Evolutionary conservation across 495 filamentous ascomycete genomes (phyloP).

Genomic region (Sordaria brevicollis): DNA sequence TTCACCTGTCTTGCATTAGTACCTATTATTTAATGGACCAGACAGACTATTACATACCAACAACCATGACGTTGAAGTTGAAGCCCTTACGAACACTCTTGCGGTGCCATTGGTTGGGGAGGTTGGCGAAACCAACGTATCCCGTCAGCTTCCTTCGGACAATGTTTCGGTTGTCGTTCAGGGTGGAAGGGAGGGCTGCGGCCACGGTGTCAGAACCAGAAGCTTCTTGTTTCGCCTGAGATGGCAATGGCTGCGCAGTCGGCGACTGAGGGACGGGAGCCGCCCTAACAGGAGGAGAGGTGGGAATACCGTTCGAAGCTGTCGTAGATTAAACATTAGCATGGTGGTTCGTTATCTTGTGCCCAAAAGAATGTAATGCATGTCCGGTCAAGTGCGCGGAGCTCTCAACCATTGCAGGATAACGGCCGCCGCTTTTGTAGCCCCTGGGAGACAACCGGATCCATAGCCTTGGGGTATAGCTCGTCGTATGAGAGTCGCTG

Average conservation of each 20-base stretch:
- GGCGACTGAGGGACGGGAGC: constrained; percentile 23
- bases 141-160: constrained; percentile 96
- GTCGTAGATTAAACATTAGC: constrained; percentile 19
- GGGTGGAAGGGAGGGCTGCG: constrained; percentile 57
- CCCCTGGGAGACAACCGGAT: constrained; percentile 7
- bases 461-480: constrained; percentile 25
- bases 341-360: background rate
- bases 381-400: constrained; percentile 10
- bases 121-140: constrained; percentile 96
- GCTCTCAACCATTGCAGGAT: constrained; percentile 23
- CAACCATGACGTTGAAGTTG: constrained; percentile 99
- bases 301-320: constrained; percentile 41
- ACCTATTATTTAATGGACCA: background rate
- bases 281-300: constrained; percentile 17
- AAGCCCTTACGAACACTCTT: constrained; percentile 99
- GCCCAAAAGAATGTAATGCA: background rate
- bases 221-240: constrained; percentile 43
- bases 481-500: constrained; percentile 37
- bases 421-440: background rate
- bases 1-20: constrained; percentile 58
- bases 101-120: constrained; percentile 99
- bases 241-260: constrained; percentile 45
- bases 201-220: constrained; percentile 73
- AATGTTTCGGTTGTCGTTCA: constrained; percentile 85
- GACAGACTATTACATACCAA: constrained; percentile 52